Percentiles rank a stretch among this genome's conserved stretches.
phyloP scores from a whole-genome alignment of 805 yeast species.

The Metschnikowia santaceciliae region DNA sequence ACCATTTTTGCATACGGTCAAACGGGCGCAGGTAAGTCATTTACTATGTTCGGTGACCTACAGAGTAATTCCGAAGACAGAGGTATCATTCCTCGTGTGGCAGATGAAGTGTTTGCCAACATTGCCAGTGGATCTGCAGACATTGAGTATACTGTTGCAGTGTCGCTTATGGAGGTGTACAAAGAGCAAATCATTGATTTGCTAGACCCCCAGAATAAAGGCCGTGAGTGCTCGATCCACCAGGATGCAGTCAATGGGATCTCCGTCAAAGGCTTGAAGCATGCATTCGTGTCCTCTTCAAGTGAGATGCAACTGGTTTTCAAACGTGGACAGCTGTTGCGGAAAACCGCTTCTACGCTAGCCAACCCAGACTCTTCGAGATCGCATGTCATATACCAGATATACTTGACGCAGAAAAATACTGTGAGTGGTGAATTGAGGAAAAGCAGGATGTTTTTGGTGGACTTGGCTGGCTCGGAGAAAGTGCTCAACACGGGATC shows the following conservation, averaged over 20 bases:
- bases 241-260: slow-evolving; percentile 64
- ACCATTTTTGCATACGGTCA: slow-evolving; percentile 78
- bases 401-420: slow-evolving; percentile 61
- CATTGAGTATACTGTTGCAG: slow-evolving; percentile 61
- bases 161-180: slow-evolving; percentile 77
- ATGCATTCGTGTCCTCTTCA: slow-evolving; percentile 53
- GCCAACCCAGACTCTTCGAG: slow-evolving; percentile 75
- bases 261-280: slow-evolving; percentile 66
- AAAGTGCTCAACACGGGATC: slow-evolving; percentile 77
- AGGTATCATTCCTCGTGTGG: slow-evolving; percentile 73
- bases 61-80: slow-evolving; percentile 17
- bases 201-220: slow-evolving; percentile 31
- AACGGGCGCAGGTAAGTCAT: slow-evolving; percentile 73
- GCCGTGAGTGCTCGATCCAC: slow-evolving; percentile 47
- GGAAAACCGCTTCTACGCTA: slow-evolving; percentile 59
- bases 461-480: slow-evolving; percentile 88
- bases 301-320: slow-evolving; percentile 57
- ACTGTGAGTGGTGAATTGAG: slow-evolving; percentile 52
- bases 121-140: slow-evolving; percentile 46
- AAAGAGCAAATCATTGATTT: slow-evolving; percentile 75
- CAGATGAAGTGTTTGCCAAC: slow-evolving; percentile 58
- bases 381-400: slow-evolving; percentile 75
- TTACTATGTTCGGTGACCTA: slow-evolving; percentile 66
- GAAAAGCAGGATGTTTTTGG: slow-evolving; percentile 63
- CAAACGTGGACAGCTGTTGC: slow-evolving; percentile 51